phyloP scores from a whole-genome alignment of 2,329 filamentous ascomycete genomes.

The Trichoderma polysporum region DNA sequence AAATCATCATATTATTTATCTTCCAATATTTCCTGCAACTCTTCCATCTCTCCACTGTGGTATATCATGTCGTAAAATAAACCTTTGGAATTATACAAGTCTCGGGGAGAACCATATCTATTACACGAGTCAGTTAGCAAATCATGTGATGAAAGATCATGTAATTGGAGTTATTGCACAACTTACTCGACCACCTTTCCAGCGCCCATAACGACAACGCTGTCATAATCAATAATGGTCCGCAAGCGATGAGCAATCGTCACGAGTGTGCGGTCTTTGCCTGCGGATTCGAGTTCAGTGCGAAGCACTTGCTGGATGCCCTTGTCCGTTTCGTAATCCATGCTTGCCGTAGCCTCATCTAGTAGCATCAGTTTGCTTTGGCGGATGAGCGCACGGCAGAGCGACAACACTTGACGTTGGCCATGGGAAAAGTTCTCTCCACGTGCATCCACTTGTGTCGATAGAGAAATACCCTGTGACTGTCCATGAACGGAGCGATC shows the following conservation, averaged over 20 bases:
- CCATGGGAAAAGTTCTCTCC: slow-evolving; percentile 59
- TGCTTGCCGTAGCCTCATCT: slow-evolving; percentile 60
- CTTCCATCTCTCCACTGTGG: slow-evolving; percentile 54
- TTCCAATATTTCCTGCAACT: slow-evolving; percentile 40
- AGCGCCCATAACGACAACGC: slow-evolving; percentile 56
- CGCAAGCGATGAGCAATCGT: slow-evolving; percentile 58
- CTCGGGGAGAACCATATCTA: slow-evolving; percentile 47
- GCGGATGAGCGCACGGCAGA: slow-evolving; percentile 56
- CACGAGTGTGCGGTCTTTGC: slow-evolving; percentile 51
- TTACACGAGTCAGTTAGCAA: background rate
- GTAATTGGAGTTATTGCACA: background rate
- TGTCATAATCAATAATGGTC: slow-evolving; percentile 61
- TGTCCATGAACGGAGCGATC: slow-evolving; percentile 21
- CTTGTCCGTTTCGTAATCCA: slow-evolving; percentile 58
- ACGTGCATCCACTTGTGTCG: slow-evolving; percentile 50
- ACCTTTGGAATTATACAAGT: slow-evolving; percentile 46
- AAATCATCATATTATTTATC: background rate
- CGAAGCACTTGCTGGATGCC: slow-evolving; percentile 56
- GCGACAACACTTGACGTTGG: slow-evolving; percentile 58
- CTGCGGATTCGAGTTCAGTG: slow-evolving; percentile 46
- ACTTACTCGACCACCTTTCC: slow-evolving; percentile 54
- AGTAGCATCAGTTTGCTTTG: slow-evolving; percentile 56
- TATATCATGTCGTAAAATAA: slow-evolving; percentile 56
- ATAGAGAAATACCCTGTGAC: slow-evolving; percentile 36
- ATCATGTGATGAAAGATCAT: background rate